Evolutionary conservation across 768 basidiomycete genomes (phyloP), one percentile per base, ranked within the genome.

Genomic region (Nidularia pulvinata): DNA sequence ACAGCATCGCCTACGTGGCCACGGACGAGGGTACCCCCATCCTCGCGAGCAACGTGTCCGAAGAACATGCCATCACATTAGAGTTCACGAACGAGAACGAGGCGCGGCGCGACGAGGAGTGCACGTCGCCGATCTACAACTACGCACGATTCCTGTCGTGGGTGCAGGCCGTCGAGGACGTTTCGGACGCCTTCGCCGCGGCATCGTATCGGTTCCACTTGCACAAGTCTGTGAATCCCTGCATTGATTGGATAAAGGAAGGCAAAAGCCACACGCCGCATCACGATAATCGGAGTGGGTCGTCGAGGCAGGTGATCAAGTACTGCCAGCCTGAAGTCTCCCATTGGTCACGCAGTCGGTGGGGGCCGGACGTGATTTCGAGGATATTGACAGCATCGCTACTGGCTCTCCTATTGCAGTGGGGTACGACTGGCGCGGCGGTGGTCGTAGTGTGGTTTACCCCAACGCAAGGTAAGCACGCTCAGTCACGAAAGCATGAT

Each of bases 91-190:
- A 43, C 14, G 14, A 48, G 4, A 61, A 62, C 36, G 45, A 54
- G 0, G 39, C 64, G 7, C 59, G 57, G 32, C 7, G 43, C 19
- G 68, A 69, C 42, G 61, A 65, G 48, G 48, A 52, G 13, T 61
- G 60, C 46, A 60, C 63, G 1, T 54, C 64, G 5, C 68, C 69
- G 3, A 63, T 69, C 14, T 69, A 61, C 51, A 69, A 69, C 52
- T 71, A 71, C 35, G 61, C 69, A 1, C 65, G 67, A 13, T 61
- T 68, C 35, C 32, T 69, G 7, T 50, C 67, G 7, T 71, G 68
- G 69, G 57, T 57, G 6, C 53, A 67, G 25, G 60, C 62, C 1
- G 68, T 67, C 7, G 65, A 66, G 45, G 33, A 57, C 1, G 60
- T 65, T 1, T 57, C 55, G 6, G 55, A 56, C 32, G 61, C 60